phyloP scores from a whole-genome alignment of 2,329 filamentous ascomycete genomes.

The Fusarium scirpi region DNA sequence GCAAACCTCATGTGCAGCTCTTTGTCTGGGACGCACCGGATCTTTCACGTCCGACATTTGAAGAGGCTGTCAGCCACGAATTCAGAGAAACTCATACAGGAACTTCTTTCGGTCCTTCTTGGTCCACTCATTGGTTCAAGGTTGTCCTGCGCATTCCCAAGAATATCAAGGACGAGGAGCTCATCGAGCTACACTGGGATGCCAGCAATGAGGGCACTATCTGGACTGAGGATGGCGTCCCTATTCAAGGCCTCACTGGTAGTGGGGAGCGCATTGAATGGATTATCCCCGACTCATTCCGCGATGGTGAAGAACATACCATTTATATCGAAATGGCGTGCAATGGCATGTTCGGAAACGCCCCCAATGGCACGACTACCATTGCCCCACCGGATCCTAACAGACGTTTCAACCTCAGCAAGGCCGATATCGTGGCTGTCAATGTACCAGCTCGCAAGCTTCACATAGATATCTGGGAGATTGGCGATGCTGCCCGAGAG shows the following conservation, averaged over 20 bases:
- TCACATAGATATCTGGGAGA: constrained; percentile 95
- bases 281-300: constrained; percentile 84
- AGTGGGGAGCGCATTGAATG: constrained; percentile 90
- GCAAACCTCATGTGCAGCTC: constrained; percentile 82
- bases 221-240: constrained; percentile 90
- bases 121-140: constrained; percentile 98
- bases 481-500: constrained; percentile 90
- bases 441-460: constrained; percentile 87
- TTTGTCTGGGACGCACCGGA: constrained; percentile 87
- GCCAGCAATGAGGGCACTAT: constrained; percentile 93
- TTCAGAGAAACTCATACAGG: constrained; percentile 83
- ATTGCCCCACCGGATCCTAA: constrained; percentile 93
- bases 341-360: constrained; percentile 98
- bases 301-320: constrained; percentile 86
- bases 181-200: constrained; percentile 97
- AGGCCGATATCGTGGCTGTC: constrained; percentile 88
- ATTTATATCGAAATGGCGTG: constrained; percentile 99
- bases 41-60: constrained; percentile 83
- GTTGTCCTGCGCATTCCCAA: constrained; percentile 82
- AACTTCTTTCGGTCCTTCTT: constrained; percentile 88
- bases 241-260: constrained; percentile 91
- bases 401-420: constrained; percentile 79
- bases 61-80: constrained; percentile 80
- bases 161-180: constrained; percentile 78
- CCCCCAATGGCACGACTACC: constrained; percentile 77